phyloP scores from a whole-genome alignment of 2,329 filamentous ascomycete species.

The Didymella arachidicola region DNA sequence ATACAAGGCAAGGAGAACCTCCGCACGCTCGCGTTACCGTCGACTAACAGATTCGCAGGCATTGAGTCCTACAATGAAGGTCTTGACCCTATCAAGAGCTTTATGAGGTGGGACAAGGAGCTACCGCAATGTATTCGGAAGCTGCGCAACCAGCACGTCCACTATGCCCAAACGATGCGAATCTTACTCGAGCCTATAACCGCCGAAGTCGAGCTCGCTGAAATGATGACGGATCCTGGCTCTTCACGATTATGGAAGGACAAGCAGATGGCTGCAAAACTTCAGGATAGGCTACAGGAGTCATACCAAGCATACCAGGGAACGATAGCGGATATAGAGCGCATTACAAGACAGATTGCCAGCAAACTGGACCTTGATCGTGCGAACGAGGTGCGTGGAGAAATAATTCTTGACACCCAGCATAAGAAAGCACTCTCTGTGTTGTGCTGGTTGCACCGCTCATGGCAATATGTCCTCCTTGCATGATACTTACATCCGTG shows the following conservation, averaged over 20 bases:
- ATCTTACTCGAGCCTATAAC: slow-evolving; percentile 49
- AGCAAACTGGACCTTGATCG: slow-evolving; percentile 49
- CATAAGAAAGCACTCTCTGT: background rate
- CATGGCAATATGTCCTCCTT: slow-evolving; percentile 13
- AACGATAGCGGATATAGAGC: slow-evolving; percentile 48
- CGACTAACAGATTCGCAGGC: slow-evolving; percentile 19
- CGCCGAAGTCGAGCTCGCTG: slow-evolving; percentile 45
- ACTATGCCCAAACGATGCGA: slow-evolving; percentile 48
- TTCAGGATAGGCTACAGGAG: slow-evolving; percentile 46
- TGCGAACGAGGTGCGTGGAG: slow-evolving; percentile 39
- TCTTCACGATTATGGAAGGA: slow-evolving; percentile 45
- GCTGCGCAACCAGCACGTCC: slow-evolving; percentile 48
- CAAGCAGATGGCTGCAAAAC: slow-evolving; percentile 35
- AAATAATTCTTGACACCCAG: no score
- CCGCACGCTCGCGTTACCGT: background rate
- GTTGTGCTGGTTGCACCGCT: background rate
- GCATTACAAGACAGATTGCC: slow-evolving; percentile 47
- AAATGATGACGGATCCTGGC: slow-evolving; percentile 46
- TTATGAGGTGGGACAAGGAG: slow-evolving; percentile 48
- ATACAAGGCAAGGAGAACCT: slow-evolving; percentile 38
- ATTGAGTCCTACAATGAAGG: slow-evolving; percentile 52
- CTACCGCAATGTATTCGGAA: slow-evolving; percentile 48
- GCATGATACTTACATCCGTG: slow-evolving; percentile 26
- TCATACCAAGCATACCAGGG: slow-evolving; percentile 47
- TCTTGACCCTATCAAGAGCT: slow-evolving; percentile 51